A percentile compares a stretch with the other conserved stretches of the same genome.
Evolutionary conservation across 257 asterid genomes (phyloP).

Genomic region (Oldenlandia corymbosa): DNA sequence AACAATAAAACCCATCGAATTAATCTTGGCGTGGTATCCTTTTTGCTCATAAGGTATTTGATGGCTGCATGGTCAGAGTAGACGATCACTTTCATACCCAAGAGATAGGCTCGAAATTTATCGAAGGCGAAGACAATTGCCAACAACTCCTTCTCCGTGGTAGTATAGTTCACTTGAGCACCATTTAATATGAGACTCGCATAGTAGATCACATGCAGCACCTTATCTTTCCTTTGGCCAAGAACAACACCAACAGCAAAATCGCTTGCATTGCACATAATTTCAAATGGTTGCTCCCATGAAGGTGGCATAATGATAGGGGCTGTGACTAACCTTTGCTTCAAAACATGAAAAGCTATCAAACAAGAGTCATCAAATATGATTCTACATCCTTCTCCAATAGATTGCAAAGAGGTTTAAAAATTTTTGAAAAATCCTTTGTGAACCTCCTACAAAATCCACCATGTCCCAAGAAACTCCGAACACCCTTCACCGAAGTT

Average conservation of each 20-base stretch:
- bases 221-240: background rate
- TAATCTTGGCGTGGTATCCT: background rate
- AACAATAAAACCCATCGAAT: no score
- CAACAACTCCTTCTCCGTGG: background rate
- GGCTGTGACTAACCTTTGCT: background rate
- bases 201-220: no score
- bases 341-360: background rate
- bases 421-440: background rate
- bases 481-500: background rate
- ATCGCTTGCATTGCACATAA: constrained; percentile 1
- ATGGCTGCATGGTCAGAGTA: background rate
- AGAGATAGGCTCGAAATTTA: background rate
- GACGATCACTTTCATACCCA: background rate
- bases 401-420: background rate
- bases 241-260: background rate
- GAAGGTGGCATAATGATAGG: background rate
- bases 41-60: background rate
- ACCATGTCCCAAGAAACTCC: background rate
- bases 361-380: background rate
- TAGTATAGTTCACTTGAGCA: background rate
- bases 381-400: background rate
- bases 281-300: background rate
- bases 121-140: background rate
- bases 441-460: background rate
- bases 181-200: no score